Percentiles rank a stretch among this genome's conserved stretches.
Conservation (phyloP, 345 rosid species). For the Gossypium bickii region DNA sequence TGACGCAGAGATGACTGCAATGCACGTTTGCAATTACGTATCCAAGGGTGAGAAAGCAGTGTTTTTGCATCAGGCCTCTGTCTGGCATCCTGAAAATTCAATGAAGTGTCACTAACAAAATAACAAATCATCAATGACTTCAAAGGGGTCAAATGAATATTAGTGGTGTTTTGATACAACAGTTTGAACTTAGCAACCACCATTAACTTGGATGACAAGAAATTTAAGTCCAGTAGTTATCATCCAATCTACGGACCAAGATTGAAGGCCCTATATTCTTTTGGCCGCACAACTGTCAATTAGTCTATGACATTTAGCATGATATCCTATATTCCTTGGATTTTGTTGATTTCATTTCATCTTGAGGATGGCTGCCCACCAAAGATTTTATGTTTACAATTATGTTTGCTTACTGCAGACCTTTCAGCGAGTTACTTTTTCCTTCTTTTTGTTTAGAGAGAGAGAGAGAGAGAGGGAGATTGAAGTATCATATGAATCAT, state of each 20-base stretch:
- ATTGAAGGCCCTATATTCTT: conserved; percentile 2
- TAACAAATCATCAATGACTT: conserved; percentile 4
- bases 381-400: not conserved
- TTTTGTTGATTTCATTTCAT: not conserved
- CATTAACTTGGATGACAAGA: not conserved
- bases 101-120: conserved; percentile 17
- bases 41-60: conserved; percentile 98
- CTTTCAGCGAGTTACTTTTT: not conserved
- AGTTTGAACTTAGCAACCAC: not conserved
- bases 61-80: conserved; percentile 99
- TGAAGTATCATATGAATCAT: not conserved
- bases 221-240: conserved; percentile 1
- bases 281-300: not conserved
- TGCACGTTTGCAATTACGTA: conserved; percentile 76
- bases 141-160: conserved; percentile 3
- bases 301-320: not conserved
- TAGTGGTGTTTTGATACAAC: not conserved
- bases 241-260: not conserved
- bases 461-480: not conserved
- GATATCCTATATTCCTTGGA: not conserved
- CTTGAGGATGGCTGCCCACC: not conserved
- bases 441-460: not conserved
- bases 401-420: not conserved
- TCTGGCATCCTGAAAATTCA: conserved; percentile 77
- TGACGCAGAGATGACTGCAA: conserved; percentile 88